Base-by-base conservation (phyloP, 257 asterid genomes). In the Pogostemon cablin region DNA sequence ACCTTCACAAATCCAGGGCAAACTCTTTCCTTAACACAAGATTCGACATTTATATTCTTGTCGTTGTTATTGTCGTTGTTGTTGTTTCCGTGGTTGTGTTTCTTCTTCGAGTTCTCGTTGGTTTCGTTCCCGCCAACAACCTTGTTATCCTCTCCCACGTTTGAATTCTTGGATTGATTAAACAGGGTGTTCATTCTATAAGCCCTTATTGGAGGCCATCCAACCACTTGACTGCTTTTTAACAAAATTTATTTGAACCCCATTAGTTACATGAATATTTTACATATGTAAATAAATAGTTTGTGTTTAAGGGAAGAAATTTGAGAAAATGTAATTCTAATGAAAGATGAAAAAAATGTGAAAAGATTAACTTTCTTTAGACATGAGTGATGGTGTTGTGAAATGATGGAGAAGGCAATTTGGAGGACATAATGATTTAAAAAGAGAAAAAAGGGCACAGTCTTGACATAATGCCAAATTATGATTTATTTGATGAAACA, bases 151-250 rank as follows among this genome's bases (percentile, higher is more conserved):
- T 86, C 88, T 44, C 80, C 97, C 43, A 4, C 77, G 66, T 73
- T 81, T 6, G 85, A 74, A 62, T 72, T 65, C 77, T 87, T 89
- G 58, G 89, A 50, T 75, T 87, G 93, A 81, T 80, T 87, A 44
- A 77, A 88, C 83, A 92, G 69, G 43, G 87, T 87, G 81, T 84
- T 89, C 88, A 89, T 86, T 64, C 96, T 86, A 69, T 82, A 83
- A 10, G 92, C 76, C 79, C 91, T 84, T 56, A 92, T 72, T 12
- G 98, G 98, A 52, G 98, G 98, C 98, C 98, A 92, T 76, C 98
- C 98, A 81, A 92, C 98, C 65, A 92, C 92, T 78, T 92, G 98
- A 65, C 90, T 87, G 91, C 83, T 86, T 7, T 3, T 62, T 65
- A 71, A 48, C 38, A 66, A 68, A 65, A 25, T 25, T 25, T 25